phyloP scores from a whole-genome alignment of 345 rosid species.

The Ricinus communis region DNA sequence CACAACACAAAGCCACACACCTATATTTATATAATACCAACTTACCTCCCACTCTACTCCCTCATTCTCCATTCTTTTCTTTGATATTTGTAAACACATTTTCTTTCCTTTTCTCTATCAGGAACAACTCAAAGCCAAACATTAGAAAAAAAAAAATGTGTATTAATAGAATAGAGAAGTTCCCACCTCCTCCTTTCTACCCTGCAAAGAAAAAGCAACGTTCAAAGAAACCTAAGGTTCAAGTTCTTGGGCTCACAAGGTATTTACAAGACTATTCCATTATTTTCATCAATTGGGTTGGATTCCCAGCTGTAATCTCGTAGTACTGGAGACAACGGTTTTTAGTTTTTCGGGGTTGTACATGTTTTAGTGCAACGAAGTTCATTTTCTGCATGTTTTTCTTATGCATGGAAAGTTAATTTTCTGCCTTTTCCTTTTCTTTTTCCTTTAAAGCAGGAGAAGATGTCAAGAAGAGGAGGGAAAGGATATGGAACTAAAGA shows the following conservation, averaged over 20 bases:
- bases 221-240: slow-evolving; percentile 44
- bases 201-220: slow-evolving; percentile 34
- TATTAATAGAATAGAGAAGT: slow-evolving; percentile 29
- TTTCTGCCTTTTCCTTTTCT: not conserved
- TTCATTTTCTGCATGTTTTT: not conserved
- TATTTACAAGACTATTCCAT: not conserved
- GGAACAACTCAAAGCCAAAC: no score
- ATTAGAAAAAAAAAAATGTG: slow-evolving; percentile 44
- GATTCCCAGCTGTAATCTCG: no score
- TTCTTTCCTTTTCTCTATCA: no score
- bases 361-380: not conserved
- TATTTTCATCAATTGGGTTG: not conserved
- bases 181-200: slow-evolving; percentile 29
- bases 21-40: slow-evolving; percentile 36
- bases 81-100: no score
- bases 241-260: slow-evolving; percentile 46
- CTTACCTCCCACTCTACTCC: slow-evolving; percentile 8
- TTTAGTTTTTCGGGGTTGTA: not conserved
- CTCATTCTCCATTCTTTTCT: not conserved
- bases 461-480: slow-evolving; percentile 26
- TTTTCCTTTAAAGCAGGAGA: slow-evolving; percentile 16
- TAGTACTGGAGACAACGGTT: no score
- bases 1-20: slow-evolving; percentile 9
- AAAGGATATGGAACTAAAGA: slow-evolving; percentile 48
- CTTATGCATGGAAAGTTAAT: not conserved